These are phyloP conservation scores for Emydomyces testavorans DNA, from an alignment of 2,329 filamentous ascomycete species.

Conservation along the genomic window DNA sequence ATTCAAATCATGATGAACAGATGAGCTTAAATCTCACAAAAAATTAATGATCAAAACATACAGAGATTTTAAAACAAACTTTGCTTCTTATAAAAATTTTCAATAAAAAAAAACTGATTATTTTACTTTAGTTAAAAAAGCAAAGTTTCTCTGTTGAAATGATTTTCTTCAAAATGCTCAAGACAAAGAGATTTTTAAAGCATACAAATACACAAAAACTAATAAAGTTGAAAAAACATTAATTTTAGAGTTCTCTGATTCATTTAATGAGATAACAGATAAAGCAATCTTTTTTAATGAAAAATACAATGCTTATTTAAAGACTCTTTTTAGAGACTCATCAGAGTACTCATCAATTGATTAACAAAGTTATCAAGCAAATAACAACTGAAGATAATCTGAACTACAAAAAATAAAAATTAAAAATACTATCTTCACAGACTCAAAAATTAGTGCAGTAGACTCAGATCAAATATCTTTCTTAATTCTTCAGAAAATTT, in stretches of 20 bases:
- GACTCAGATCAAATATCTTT: conserved; percentile 3
- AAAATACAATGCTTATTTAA: background rate
- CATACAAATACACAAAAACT: background rate
- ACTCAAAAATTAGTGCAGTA: background rate
- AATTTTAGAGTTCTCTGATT: background rate
- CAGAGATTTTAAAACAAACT: background rate
- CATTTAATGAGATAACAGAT: background rate
- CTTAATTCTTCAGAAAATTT: conserved; percentile 1
- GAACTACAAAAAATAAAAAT: background rate
- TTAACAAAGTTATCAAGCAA: background rate
- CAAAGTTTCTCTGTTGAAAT: background rate
- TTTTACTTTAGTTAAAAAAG: background rate
- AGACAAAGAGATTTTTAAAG: background rate
- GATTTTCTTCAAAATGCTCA: background rate
- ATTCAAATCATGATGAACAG: background rate
- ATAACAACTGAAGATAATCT: background rate
- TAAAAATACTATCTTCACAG: background rate
- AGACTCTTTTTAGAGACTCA: background rate
- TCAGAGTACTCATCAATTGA: background rate
- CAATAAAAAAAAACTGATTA: background rate
- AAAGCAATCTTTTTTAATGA: background rate
- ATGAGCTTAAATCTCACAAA: background rate
- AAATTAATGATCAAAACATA: background rate
- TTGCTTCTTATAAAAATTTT: background rate
- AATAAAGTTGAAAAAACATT: background rate